Evolutionary conservation across 148 eudicot species (phyloP).

Genomic region (Diospyros kaki): DNA sequence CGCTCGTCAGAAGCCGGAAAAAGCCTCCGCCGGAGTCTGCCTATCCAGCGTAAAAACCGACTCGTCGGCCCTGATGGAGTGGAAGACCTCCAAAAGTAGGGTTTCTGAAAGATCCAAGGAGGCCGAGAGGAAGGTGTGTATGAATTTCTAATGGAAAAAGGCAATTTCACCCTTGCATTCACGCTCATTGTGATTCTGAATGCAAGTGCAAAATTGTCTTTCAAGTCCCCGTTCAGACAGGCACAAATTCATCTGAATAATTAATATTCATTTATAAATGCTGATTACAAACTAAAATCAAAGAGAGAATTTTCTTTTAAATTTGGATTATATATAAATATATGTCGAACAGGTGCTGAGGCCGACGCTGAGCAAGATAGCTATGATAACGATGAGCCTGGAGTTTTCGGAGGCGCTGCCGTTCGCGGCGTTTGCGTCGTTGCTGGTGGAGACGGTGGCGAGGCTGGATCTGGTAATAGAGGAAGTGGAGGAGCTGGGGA

Average conservation of each 20-base stretch:
- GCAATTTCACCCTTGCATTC: no score
- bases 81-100: slow-evolving; percentile 36
- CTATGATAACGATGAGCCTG: slow-evolving; percentile 43
- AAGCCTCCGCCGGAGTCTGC: not conserved
- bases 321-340: no score
- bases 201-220: no score
- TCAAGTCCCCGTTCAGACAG: no score
- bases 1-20: slow-evolving; percentile 16
- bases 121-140: slow-evolving; percentile 14
- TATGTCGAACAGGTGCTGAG: slow-evolving; percentile 23
- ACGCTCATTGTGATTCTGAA: no score
- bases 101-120: slow-evolving; percentile 16
- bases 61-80: slow-evolving; percentile 46
- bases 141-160: no score
- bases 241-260: no score
- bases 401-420: slow-evolving; percentile 99
- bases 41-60: slow-evolving; percentile 54
- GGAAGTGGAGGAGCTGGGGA: slow-evolving; percentile 86
- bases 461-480: slow-evolving; percentile 81
- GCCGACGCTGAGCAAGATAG: slow-evolving; percentile 65
- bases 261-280: no score
- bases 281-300: no score
- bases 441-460: slow-evolving; percentile 86
- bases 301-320: no score
- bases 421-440: slow-evolving; percentile 86